Evolutionary conservation across 1,284 basidiomycete genomes (phyloP).

Genomic region (Trichosporon sp.): DNA sequence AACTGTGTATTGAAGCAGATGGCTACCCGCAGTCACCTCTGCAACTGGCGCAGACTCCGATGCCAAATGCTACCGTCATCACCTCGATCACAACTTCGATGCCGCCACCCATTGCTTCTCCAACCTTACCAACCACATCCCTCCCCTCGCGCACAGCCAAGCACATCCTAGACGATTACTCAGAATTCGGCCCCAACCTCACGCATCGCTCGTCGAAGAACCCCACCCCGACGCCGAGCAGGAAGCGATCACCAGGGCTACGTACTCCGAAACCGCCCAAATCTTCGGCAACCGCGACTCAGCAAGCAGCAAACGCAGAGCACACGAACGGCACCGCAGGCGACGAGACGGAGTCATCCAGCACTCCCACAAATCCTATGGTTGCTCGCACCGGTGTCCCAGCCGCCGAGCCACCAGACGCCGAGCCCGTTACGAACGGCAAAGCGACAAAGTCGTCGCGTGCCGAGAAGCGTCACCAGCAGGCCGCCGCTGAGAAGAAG

Average conservation of each 20-base stretch:
- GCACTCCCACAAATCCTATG: not conserved
- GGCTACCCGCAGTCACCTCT: not conserved
- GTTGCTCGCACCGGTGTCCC: not conserved
- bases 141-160: not conserved
- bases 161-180: not conserved
- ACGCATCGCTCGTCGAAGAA: not conserved
- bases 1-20: constrained; percentile 11
- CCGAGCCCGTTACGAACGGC: not conserved
- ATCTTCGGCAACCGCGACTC: not conserved
- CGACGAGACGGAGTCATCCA: not conserved
- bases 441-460: not conserved
- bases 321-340: not conserved
- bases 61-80: constrained; percentile 14
- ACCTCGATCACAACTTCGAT: constrained; percentile 4
- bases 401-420: not conserved
- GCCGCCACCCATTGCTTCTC: not conserved
- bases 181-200: not conserved
- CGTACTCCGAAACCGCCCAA: not conserved
- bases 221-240: not conserved
- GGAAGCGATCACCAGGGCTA: not conserved
- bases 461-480: not conserved
- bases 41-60: constrained; percentile 2
- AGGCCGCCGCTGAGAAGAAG: not conserved
- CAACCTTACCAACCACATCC: not conserved
- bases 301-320: not conserved